A percentile compares a stretch with the other conserved stretches of the same genome.
These are phyloP conservation scores for Coccomyxa sp. DNA, from an alignment of 139 green algal genomes.

Conservation along the genomic window DNA sequence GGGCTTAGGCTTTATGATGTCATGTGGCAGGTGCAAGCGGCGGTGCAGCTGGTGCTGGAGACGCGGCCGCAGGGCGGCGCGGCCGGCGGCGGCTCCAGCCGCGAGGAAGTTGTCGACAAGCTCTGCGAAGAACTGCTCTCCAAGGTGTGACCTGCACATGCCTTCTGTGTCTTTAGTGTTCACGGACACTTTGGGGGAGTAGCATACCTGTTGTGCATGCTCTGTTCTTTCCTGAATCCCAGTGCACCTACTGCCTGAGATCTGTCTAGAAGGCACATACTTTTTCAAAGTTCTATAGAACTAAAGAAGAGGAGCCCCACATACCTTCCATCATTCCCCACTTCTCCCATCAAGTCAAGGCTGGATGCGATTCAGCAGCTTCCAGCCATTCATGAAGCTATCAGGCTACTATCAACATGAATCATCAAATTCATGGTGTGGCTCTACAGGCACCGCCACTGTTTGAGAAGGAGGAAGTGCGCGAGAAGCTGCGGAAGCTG, in stretches of 20 bases:
- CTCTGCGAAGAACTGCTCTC: slow-evolving; percentile 86
- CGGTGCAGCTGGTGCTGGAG: slow-evolving; percentile 74
- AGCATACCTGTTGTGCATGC: not conserved
- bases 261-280: too few species aligned
- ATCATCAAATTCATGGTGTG: not conserved
- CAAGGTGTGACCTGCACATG: slow-evolving; percentile 46
- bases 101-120: slow-evolving; percentile 90
- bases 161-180: not conserved
- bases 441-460: slow-evolving; percentile 45
- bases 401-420: not conserved
- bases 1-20: too few species aligned
- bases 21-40: slow-evolving; percentile 49
- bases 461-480: slow-evolving; percentile 84
- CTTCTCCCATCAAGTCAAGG: too few species aligned
- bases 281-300: too few species aligned
- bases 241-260: too few species aligned
- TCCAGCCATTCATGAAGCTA: too few species aligned
- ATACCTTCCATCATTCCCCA: too few species aligned
- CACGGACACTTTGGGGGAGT: not conserved
- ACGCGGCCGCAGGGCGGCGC: slow-evolving; percentile 82
- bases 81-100: slow-evolving; percentile 50
- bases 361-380: too few species aligned
- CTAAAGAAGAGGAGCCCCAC: too few species aligned
- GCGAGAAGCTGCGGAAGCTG: slow-evolving; percentile 83
- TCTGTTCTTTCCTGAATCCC: too few species aligned